Conservation (phyloP, 768 basidiomycete species). For the Pulveroboletus sp. region DNA sequence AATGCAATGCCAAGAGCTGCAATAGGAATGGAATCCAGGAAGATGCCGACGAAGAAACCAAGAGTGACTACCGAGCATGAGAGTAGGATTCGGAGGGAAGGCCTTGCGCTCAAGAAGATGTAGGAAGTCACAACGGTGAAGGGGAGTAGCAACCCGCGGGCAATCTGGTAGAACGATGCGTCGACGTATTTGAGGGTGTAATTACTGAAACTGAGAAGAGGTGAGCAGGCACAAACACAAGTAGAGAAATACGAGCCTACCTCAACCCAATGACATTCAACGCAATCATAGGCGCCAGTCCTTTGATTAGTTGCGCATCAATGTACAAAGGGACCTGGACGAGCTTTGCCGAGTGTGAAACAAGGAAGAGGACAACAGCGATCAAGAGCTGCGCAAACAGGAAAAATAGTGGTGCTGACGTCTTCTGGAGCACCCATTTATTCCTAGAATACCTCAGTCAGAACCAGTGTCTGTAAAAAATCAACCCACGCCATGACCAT, state of each 20-base stretch:
- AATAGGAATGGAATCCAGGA: conserved; percentile 66
- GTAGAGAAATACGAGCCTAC: conserved; percentile 37
- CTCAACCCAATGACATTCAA: conserved; percentile 84
- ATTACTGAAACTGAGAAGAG: conserved; percentile 70
- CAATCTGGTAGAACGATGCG: conserved; percentile 94
- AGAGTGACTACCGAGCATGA: conserved; percentile 80
- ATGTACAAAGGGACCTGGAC: conserved; percentile 67
- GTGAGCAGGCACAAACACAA: neutral
- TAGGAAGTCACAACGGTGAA: conserved; percentile 91
- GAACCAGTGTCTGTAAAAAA: conserved; percentile 15
- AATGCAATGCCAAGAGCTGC: conserved; percentile 69
- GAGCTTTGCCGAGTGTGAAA: conserved; percentile 59
- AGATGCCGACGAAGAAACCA: conserved; percentile 90
- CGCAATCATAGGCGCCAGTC: conserved; percentile 69
- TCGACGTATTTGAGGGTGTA: conserved; percentile 93
- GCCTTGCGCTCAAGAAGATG: conserved; percentile 70
- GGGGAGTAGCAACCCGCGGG: conserved; percentile 89
- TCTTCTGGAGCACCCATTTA: conserved; percentile 86
- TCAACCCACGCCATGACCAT: conserved; percentile 84
- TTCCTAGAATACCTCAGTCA: conserved; percentile 47
- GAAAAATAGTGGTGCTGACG: conserved; percentile 81
- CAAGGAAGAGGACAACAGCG: conserved; percentile 71
- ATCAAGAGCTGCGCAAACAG: conserved; percentile 77
- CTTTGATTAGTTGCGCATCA: conserved; percentile 63
- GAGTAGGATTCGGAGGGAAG: conserved; percentile 69